A percentile compares a stretch with the other conserved stretches of the same genome.
Evolutionary conservation across 768 basidiomycete genomes (phyloP).

Genomic region (Boletus bicolor): DNA sequence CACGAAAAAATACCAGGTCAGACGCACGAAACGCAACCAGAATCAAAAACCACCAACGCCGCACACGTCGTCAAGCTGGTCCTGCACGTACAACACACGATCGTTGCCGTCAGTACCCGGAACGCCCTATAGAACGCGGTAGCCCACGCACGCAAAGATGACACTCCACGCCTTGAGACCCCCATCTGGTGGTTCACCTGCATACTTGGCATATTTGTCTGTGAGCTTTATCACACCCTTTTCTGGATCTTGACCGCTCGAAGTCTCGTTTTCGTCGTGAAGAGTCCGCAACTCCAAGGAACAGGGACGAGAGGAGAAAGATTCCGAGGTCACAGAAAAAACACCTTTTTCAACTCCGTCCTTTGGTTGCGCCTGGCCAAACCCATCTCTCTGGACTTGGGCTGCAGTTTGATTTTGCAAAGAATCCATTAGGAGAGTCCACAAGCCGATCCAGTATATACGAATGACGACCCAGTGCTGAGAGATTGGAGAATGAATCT

Average conservation of each 20-base stretch:
- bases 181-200: conserved; percentile 27
- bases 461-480: neutral
- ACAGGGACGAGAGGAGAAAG: neutral
- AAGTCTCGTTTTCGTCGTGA: neutral
- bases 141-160: conserved; percentile 23
- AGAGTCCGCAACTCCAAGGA: conserved; percentile 12
- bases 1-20: neutral
- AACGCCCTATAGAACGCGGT: neutral
- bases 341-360: neutral
- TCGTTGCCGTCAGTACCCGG: neutral
- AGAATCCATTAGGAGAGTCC: neutral
- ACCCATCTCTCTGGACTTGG: neutral
- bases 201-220: conserved; percentile 19
- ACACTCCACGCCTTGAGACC: conserved; percentile 32
- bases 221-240: neutral
- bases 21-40: neutral
- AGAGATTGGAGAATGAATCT: neutral
- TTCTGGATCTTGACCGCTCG: conserved; percentile 4
- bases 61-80: conserved; percentile 34
- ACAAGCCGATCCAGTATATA: no score
- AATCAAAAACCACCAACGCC: conserved; percentile 31
- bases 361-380: neutral
- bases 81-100: conserved; percentile 2
- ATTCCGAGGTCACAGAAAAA: neutral
- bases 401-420: neutral